Conservation (phyloP, 192 early-diverging fungal genomes). For the Coemansia sp. region DNA sequence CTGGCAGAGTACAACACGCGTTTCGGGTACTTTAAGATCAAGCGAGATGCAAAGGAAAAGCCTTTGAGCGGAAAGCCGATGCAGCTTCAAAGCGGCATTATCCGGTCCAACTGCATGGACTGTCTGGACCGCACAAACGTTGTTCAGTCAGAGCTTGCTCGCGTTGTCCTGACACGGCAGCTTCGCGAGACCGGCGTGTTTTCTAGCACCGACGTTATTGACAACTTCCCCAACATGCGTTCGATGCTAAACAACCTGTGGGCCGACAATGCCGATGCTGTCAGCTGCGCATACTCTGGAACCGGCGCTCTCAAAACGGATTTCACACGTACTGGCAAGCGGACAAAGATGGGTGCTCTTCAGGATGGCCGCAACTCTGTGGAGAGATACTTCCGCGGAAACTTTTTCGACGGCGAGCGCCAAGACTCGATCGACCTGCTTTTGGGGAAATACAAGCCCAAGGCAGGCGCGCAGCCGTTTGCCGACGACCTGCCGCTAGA, state of each 20-base stretch:
- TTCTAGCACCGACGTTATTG: slow-evolving; percentile 62
- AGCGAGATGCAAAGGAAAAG: slow-evolving; percentile 9
- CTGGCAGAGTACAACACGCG: slow-evolving; percentile 65
- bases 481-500: slow-evolving; percentile 59
- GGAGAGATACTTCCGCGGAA: slow-evolving; percentile 89
- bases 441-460: slow-evolving; percentile 66
- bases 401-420: slow-evolving; percentile 90
- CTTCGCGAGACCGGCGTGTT: slow-evolving; percentile 71
- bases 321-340: slow-evolving; percentile 92
- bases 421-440: slow-evolving; percentile 94
- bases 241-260: slow-evolving; percentile 86
- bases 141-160: slow-evolving; percentile 90
- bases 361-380: slow-evolving; percentile 81
- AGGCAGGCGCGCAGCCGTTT: slow-evolving; percentile 51
- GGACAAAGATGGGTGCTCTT: slow-evolving; percentile 78
- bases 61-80: slow-evolving; percentile 3
- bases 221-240: slow-evolving; percentile 68
- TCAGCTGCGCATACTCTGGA: slow-evolving; percentile 90
- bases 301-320: slow-evolving; percentile 98
- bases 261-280: slow-evolving; percentile 97
- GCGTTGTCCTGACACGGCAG: slow-evolving; percentile 70
- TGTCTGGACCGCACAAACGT: slow-evolving; percentile 99
- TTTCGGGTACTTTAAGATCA: slow-evolving; percentile 60
- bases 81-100: slow-evolving; percentile 71
- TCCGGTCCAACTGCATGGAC: slow-evolving; percentile 99